Percentiles rank a stretch among this genome's conserved stretches.
Evolutionary conservation across 768 basidiomycete species (phyloP).

Genomic region (Lactarius vividus): DNA sequence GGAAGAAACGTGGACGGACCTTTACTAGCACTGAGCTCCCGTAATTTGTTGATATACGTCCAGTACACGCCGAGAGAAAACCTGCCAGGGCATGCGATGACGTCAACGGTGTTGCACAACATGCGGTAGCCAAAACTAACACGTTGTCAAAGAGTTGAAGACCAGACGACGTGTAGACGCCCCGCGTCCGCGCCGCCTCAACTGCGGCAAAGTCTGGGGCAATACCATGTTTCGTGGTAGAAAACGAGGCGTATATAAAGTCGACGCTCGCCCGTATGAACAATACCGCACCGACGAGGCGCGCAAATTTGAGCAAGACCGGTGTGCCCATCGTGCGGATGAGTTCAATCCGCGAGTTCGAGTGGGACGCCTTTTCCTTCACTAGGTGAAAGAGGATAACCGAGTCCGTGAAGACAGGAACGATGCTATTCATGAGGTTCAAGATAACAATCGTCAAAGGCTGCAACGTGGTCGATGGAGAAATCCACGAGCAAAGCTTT

Average conservation of each 20-base stretch:
- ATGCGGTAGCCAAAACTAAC: not conserved
- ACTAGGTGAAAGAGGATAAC: slow-evolving; percentile 19
- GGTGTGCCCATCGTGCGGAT: slow-evolving; percentile 11
- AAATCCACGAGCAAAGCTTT: slow-evolving; percentile 18
- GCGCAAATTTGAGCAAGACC: slow-evolving; percentile 11
- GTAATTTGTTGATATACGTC: slow-evolving; percentile 3
- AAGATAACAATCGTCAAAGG: slow-evolving; percentile 17
- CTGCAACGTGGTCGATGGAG: slow-evolving; percentile 14
- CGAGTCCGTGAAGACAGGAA: slow-evolving; percentile 19
- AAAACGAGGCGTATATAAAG: slow-evolving; percentile 13
- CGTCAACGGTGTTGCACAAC: not conserved
- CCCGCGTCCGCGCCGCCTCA: slow-evolving; percentile 2
- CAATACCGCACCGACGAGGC: slow-evolving; percentile 1
- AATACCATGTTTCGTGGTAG: not conserved
- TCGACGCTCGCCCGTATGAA: slow-evolving; percentile 9
- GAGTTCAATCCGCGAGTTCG: slow-evolving; percentile 1
- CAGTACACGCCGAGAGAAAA: slow-evolving; percentile 13
- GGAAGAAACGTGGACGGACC: not conserved
- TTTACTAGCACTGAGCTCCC: not conserved
- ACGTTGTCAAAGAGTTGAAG: slow-evolving; percentile 16
- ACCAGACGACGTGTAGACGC: slow-evolving; percentile 10
- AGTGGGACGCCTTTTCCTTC: slow-evolving; percentile 7
- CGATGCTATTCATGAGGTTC: slow-evolving; percentile 19
- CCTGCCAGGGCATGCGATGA: not conserved
- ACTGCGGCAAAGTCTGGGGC: not conserved